Evolutionary conservation across 192 early-diverging fungal genomes (phyloP).

Genomic region (Phycomyces blakesleeanus): DNA sequence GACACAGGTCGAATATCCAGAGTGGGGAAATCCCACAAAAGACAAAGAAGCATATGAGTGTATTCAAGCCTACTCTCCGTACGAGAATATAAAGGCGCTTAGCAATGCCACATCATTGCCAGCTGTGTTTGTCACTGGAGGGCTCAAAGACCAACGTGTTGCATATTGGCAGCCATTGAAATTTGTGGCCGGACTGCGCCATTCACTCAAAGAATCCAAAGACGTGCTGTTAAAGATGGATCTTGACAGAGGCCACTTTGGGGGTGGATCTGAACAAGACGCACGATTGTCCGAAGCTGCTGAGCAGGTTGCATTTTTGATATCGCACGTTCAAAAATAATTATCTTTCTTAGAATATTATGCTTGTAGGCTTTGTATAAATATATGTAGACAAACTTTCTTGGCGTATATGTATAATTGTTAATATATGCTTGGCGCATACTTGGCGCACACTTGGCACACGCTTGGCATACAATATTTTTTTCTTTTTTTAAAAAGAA

Average conservation of each 20-base stretch:
- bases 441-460: too few relatives aligned
- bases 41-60: conserved; percentile 48
- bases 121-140: conserved; percentile 70
- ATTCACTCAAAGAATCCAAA: conserved; percentile 21
- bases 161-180: conserved; percentile 83
- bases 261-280: conserved; percentile 43
- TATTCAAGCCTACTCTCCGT: conserved; percentile 63
- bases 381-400: too few relatives aligned
- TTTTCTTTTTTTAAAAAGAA: too few relatives aligned
- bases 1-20: conserved; percentile 66
- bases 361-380: too few relatives aligned
- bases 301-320: conserved; percentile 49
- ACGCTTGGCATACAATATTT: too few relatives aligned
- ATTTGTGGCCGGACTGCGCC: conserved; percentile 71
- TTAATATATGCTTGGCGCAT: too few relatives aligned
- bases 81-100: conserved; percentile 53
- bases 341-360: too few relatives aligned
- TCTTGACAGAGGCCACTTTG: conserved; percentile 52
- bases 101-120: conserved; percentile 31
- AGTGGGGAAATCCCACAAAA: conserved; percentile 71
- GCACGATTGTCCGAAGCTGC: conserved; percentile 47
- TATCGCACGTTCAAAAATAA: conserved; percentile 40
- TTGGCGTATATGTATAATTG: too few relatives aligned
- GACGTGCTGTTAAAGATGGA: conserved; percentile 43
- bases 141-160: conserved; percentile 79